phyloP scores from a whole-genome alignment of 345 rosid species.

The Microthlaspi erraticum region DNA sequence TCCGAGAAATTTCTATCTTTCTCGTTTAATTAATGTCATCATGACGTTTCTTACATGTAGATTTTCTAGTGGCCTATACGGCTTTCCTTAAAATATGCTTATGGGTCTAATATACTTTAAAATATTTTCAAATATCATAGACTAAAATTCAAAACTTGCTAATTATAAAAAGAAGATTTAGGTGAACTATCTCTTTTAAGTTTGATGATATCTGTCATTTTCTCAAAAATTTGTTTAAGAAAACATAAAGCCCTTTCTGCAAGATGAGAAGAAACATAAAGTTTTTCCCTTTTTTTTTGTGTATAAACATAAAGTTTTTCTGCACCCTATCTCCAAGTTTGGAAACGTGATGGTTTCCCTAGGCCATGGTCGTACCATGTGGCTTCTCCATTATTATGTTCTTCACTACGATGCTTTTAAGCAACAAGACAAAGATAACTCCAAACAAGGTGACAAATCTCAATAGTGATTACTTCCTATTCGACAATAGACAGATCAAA shows the following conservation, averaged over 20 bases:
- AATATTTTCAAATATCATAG: background rate
- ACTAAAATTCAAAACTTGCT: background rate
- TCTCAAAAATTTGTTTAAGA: background rate
- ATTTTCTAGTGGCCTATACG: background rate
- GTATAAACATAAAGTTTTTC: conserved; percentile 28
- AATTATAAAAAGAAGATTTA: conserved; percentile 12
- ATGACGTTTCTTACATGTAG: conserved; percentile 29
- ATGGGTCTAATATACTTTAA: background rate
- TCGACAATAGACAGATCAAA: conserved; percentile 50
- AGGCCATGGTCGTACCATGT: conserved; percentile 44
- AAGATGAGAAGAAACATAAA: conserved; percentile 36
- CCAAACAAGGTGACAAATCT: conserved; percentile 45
- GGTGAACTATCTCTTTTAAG: conserved; percentile 9
- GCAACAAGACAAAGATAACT: conserved; percentile 46
- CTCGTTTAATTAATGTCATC: conserved; percentile 36
- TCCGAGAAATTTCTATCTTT: conserved; percentile 36
- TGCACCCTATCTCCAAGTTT: conserved; percentile 43
- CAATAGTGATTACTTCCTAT: conserved; percentile 45
- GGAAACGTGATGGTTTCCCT: conserved; percentile 46
- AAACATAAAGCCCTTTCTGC: too few relatives aligned
- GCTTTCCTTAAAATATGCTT: background rate
- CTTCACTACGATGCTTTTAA: conserved; percentile 37
- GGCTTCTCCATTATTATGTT: conserved; percentile 49
- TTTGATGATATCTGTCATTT: conserved; percentile 9
- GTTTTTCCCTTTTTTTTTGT: background rate